These are phyloP conservation scores for Fusarium sp. DNA, from an alignment of 2,329 filamentous ascomycete genomes.

Conservation along the genomic window DNA sequence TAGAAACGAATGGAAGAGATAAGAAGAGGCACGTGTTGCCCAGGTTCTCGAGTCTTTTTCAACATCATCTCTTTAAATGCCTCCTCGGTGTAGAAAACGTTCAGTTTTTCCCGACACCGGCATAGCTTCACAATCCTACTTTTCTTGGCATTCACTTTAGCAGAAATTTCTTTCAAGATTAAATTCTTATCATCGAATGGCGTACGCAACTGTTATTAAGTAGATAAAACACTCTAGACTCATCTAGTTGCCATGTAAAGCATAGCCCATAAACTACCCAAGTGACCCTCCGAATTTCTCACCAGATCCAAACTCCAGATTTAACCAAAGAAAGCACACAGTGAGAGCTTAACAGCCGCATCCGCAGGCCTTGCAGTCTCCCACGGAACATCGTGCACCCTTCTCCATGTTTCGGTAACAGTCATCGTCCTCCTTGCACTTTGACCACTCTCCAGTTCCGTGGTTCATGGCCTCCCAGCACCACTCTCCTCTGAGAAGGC, in stretches of 20 bases:
- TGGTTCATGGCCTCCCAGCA: constrained; percentile 5
- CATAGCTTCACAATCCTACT: neutral
- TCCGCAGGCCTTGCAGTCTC: neutral
- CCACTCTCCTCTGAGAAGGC: neutral
- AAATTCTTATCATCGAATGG: neutral
- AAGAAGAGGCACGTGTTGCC: neutral
- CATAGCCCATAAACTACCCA: neutral
- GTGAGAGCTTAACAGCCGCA: neutral
- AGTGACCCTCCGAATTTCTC: neutral
- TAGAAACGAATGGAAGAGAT: neutral
- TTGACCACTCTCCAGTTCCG: neutral
- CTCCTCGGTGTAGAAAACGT: neutral
- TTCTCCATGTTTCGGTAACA: neutral
- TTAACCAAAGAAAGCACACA: neutral
- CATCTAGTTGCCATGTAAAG: neutral
- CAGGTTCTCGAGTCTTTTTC: neutral
- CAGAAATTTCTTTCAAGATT: neutral
- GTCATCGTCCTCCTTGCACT: neutral
- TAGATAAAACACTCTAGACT: neutral
- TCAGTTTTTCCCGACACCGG: neutral
- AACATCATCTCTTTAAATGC: neutral
- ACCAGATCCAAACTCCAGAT: neutral
- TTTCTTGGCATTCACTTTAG: neutral
- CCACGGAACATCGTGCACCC: neutral
- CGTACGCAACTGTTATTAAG: neutral